Evolutionary conservation across 176 grass and related monocot species (phyloP), one percentile per base, ranked within the genome.

Genomic region (Aegilops bicornis): DNA sequence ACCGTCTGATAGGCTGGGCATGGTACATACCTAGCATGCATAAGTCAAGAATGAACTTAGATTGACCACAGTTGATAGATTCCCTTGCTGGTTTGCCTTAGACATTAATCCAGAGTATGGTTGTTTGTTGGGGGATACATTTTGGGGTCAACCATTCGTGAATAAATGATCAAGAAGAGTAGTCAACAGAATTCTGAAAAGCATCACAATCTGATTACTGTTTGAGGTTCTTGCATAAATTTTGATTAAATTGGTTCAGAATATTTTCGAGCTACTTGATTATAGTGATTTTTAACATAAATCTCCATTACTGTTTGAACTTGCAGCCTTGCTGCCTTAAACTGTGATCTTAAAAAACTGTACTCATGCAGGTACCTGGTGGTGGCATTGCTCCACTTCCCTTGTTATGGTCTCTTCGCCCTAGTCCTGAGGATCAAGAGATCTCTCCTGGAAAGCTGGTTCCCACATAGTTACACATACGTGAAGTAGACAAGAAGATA

Each of bases 311-410:
- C 22, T 50, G 4, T 37, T 48, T 80, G 5, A 64, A 73, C 37
- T 9, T 73, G 13, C 14, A 29, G 7, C 36, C 9, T 87, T 36
- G 20, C 16, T 80, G 29, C 5, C 54, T 22, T 22, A 1, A 64
- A 64, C 61, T 64, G 4, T 14, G 23, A 64, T 25, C 10, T 64
- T 1, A 25, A 27, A 0, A 24, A 64, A 27, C 23, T 25, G 10
- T 64, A 13, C 61, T 2, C 61, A 25, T 62, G 16, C 69, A 19
- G 54, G 90, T 98, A 98, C 54, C 70, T 95, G 47, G 78, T 86
- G 66, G 93, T 95, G 67, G 96, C 90, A 56, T 14, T 91, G 88
- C 86, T 98, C 76, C 96, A 98, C 64, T 78, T 95, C 22, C 96
- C 96, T n/a, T 98, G 96, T 32, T 95, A 94, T 30, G 96, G 88